Conservation (phyloP, 1,139 yeast species). For the Arxiozyma bovina region DNA sequence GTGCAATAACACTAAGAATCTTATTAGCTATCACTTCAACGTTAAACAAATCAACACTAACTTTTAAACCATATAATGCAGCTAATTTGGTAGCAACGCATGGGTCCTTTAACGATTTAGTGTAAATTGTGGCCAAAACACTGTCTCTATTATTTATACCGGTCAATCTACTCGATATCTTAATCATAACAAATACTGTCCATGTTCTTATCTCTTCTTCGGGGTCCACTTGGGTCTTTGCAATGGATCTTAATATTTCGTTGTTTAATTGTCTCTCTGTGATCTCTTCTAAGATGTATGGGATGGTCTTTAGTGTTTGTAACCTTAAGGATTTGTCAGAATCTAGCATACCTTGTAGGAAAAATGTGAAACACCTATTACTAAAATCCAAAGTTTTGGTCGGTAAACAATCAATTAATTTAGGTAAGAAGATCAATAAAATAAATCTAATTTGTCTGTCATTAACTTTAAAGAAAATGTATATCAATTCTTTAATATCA, state of each 20-base stretch:
- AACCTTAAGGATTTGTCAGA: slow-evolving; percentile 73
- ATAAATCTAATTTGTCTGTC: slow-evolving; percentile 73
- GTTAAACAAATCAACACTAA: slow-evolving; percentile 55
- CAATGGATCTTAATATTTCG: slow-evolving; percentile 70
- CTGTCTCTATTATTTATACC: slow-evolving; percentile 42
- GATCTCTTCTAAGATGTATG: slow-evolving; percentile 55
- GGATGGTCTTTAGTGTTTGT: slow-evolving; percentile 66
- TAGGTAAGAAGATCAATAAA: slow-evolving; percentile 55
- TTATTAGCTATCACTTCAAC: slow-evolving; percentile 73
- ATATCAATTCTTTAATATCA: slow-evolving; percentile 53
- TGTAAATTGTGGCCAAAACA: slow-evolving; percentile 79
- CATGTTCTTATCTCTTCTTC: slow-evolving; percentile 79
- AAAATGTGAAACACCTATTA: slow-evolving; percentile 56
- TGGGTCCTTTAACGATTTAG: slow-evolving; percentile 74
- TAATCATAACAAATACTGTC: slow-evolving; percentile 68
- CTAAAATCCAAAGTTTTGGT: slow-evolving; percentile 52
- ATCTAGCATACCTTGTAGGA: slow-evolving; percentile 76
- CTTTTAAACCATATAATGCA: slow-evolving; percentile 66
- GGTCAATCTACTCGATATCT: slow-evolving; percentile 58
- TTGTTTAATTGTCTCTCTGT: slow-evolving; percentile 79
- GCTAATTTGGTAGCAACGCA: slow-evolving; percentile 69
- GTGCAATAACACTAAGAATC: slow-evolving; percentile 78
- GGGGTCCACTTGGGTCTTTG: slow-evolving; percentile 80
- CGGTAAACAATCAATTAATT: slow-evolving; percentile 40
- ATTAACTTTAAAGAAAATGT: slow-evolving; percentile 52